Conservation (phyloP, 768 basidiomycete genomes). For the Gautieria morchelliformis region DNA sequence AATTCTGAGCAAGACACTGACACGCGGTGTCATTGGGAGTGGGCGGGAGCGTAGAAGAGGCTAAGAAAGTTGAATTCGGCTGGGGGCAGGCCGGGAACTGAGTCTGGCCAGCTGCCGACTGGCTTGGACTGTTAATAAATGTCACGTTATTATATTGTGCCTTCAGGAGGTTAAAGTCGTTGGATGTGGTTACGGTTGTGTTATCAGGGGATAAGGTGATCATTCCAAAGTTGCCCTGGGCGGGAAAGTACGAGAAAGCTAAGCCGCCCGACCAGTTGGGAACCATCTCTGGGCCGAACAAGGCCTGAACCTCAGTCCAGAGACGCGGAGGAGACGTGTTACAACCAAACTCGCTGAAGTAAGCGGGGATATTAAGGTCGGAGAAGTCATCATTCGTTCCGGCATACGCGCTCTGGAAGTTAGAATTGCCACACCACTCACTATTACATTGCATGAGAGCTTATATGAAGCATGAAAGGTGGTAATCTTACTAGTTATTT, state of each 20-base stretch:
- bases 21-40: constrained; percentile 82
- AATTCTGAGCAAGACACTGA: constrained; percentile 52
- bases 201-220: constrained; percentile 63
- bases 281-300: constrained; percentile 67
- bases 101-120: constrained; percentile 41
- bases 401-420: constrained; percentile 43
- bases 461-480: background rate
- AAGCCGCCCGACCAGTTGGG: constrained; percentile 82
- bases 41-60: constrained; percentile 62
- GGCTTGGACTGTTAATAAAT: constrained; percentile 51
- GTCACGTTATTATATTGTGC: constrained; percentile 49
- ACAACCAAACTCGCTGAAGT: constrained; percentile 87
- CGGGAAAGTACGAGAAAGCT: constrained; percentile 87
- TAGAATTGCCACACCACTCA: constrained; percentile 70
- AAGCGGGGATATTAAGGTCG: constrained; percentile 67
- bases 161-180: constrained; percentile 60
- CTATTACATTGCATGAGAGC: constrained; percentile 27
- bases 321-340: constrained; percentile 49
- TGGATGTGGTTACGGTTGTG: constrained; percentile 52
- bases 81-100: constrained; percentile 54
- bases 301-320: constrained; percentile 71
- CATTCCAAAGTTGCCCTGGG: constrained; percentile 74
- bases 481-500: constrained; percentile 63
- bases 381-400: constrained; percentile 19
- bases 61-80: constrained; percentile 48